A percentile compares a stretch with the other conserved stretches of the same genome.
Evolutionary conservation across 2,329 filamentous ascomycete genomes (phyloP).

Genomic region (Pleurostoma richardsiae): DNA sequence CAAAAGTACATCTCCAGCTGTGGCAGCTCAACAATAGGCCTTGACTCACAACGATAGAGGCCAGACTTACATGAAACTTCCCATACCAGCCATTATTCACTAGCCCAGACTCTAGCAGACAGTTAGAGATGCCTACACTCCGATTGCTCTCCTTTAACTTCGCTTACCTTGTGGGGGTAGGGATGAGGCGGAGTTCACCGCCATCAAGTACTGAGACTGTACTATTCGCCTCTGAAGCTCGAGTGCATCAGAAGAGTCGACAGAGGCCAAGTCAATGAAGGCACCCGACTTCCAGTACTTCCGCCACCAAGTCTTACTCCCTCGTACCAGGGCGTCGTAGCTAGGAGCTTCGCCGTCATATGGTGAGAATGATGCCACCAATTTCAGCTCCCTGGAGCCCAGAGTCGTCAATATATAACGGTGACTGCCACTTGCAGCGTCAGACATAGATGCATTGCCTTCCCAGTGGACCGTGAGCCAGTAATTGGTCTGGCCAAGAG

Average conservation of each 20-base stretch:
- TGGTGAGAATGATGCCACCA: slow-evolving; percentile 26
- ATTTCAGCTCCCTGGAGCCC: slow-evolving; percentile 17
- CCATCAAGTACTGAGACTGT: slow-evolving; percentile 47
- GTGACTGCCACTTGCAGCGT: slow-evolving; percentile 29
- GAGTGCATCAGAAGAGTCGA: slow-evolving; percentile 31
- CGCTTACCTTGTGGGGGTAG: slow-evolving; percentile 33
- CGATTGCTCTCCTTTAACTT: too few relatives aligned
- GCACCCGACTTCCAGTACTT: slow-evolving; percentile 44
- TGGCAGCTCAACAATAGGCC: too few relatives aligned
- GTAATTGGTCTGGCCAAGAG: slow-evolving; percentile 36
- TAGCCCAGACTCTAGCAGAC: slow-evolving; percentile 26
- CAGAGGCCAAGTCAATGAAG: slow-evolving; percentile 43
- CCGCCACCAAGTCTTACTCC: slow-evolving; percentile 38
- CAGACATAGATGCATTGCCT: slow-evolving; percentile 22
- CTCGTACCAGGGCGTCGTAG: slow-evolving; percentile 18
- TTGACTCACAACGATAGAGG: slow-evolving; percentile 1
- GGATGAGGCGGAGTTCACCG: slow-evolving; percentile 44
- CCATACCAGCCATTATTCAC: slow-evolving; percentile 53
- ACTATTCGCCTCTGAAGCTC: slow-evolving; percentile 49
- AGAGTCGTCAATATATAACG: slow-evolving; percentile 31
- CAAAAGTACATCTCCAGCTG: slow-evolving; percentile 49
- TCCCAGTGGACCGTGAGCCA: slow-evolving; percentile 32
- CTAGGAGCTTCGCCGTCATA: slow-evolving; percentile 11
- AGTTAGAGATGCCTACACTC: too few relatives aligned
- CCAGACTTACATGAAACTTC: slow-evolving; percentile 39